Evolutionary conservation across 768 basidiomycete species (phyloP).

Genomic region (Sporobolomyces phaffii): DNA sequence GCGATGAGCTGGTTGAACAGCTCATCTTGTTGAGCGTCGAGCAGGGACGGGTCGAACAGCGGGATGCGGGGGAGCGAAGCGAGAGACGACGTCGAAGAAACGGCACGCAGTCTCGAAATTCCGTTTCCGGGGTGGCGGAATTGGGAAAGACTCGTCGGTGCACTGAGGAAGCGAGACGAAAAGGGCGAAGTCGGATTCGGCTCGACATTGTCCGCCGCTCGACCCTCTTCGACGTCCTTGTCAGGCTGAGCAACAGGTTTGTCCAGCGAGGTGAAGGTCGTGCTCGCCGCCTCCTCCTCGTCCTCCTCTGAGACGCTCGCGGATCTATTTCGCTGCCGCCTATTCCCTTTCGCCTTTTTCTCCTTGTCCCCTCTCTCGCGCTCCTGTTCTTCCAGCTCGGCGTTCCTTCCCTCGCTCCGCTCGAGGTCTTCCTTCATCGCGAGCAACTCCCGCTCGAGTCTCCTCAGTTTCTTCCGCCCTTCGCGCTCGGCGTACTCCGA

Average conservation of each 20-base stretch:
- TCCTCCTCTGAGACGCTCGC: no score
- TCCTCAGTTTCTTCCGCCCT: conserved; percentile 36
- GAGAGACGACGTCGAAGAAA: conserved; percentile 2
- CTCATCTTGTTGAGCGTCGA: conserved; percentile 26
- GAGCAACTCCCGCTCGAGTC: conserved; percentile 40
- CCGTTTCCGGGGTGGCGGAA: conserved; percentile 8
- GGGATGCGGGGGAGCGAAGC: neutral
- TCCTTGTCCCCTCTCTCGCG: no score
- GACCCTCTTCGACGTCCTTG: no score
- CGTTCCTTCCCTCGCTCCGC: conserved; percentile 29
- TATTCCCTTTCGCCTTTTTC: neutral
- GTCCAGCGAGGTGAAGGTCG: conserved; percentile 6
- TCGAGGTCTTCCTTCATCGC: conserved; percentile 34
- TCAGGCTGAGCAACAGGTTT: no score
- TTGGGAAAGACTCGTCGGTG: neutral
- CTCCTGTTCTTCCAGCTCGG: conserved; percentile 20
- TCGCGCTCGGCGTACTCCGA: conserved; percentile 16
- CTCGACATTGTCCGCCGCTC: neutral
- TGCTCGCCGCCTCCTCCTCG: neutral
- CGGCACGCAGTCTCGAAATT: neutral
- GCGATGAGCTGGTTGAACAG: conserved; percentile 35
- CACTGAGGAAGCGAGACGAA: neutral
- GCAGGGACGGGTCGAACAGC: neutral
- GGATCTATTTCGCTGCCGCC: no score
- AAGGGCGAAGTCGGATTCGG: neutral